These are phyloP conservation scores for Sporobolus alterniflorus DNA, from an alignment of 202 grass and related monocot species.

Conservation along the genomic window DNA sequence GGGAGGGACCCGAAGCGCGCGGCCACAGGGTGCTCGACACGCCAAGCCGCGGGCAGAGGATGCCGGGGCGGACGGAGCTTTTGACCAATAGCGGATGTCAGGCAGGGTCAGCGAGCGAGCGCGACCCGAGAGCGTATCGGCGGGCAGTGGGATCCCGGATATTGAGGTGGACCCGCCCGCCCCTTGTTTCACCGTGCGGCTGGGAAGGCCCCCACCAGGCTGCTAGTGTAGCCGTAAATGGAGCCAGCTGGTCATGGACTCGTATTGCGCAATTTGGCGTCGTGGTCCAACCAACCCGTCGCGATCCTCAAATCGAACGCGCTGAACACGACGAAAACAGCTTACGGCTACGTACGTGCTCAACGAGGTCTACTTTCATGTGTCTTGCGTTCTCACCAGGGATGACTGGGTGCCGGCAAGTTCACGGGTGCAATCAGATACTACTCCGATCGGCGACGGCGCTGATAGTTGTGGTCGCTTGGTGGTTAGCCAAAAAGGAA, in stretches of 20 bases:
- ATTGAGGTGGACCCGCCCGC: constrained; percentile 6
- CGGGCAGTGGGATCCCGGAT: constrained; percentile 28
- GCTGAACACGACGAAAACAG: too few species aligned
- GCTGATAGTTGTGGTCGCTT: not conserved
- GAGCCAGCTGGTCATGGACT: not conserved
- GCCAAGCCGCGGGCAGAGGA: not conserved
- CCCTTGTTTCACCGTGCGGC: not conserved
- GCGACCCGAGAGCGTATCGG: constrained; percentile 11
- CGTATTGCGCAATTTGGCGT: not conserved
- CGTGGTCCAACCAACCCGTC: not conserved
- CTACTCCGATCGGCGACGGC: not conserved
- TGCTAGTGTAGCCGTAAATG: not conserved
- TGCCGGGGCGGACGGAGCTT: constrained; percentile 11
- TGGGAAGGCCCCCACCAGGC: too few species aligned
- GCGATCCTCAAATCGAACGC: not conserved
- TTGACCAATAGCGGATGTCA: constrained; percentile 29
- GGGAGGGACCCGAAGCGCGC: not conserved
- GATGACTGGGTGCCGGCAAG: not conserved
- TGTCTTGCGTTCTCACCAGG: not conserved
- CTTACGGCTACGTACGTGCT: not conserved
- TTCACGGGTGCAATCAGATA: not conserved
- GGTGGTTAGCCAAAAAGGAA: not conserved
- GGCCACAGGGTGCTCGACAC: not conserved
- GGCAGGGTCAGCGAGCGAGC: not conserved
- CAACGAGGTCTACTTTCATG: not conserved